Base-by-base conservation (phyloP, 129 eudicot genomes). In the Logfia minima region DNA sequence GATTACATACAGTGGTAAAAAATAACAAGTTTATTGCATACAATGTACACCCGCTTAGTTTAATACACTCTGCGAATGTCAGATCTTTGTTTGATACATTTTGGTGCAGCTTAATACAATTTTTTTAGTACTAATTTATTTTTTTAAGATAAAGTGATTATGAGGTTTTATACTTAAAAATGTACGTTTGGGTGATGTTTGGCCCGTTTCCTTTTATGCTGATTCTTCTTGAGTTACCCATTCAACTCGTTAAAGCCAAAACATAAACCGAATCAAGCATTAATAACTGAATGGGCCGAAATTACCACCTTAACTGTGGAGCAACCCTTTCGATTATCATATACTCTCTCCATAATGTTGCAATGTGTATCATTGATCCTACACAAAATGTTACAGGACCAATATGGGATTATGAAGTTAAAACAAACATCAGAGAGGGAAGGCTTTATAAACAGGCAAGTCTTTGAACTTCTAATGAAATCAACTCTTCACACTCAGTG, bases 381-480 rank as follows among this genome's bases (percentile, higher is more conserved):
- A 6, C 63, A 58, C 63, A 41, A 26, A 34, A 53, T 76, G 55
- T 75, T 85, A 69, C 96, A 92, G 99, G 99, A 95, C 64, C 39
- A 80, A 6, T 83, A 73, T 59, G 97, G 96, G 66, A 79, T 89
- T 76, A 70, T 51, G 64, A 91, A 89, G 77, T 75, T 95, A 80
- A 77, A 85, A 55, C 88, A 86, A 62, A 78, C 78, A 72, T 81
- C 96, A 19, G 76, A 73, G 74, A 88, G 78, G 83, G 22, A 58
- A 34, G 96, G 89, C 9, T 95, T 83, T 69, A 68, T 86, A 65
- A 95, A 95, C 87, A 87, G 90, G 99, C 89, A 85, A 32, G 51
- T 17, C 18, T 74, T 60, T 26, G 72, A 51, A 76, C 34, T 53
- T 75, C 35, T 17, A 8, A 43, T 21, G 6, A 23, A 61, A 34